phyloP scores from a whole-genome alignment of 768 basidiomycete species.

The Russula sp. region DNA sequence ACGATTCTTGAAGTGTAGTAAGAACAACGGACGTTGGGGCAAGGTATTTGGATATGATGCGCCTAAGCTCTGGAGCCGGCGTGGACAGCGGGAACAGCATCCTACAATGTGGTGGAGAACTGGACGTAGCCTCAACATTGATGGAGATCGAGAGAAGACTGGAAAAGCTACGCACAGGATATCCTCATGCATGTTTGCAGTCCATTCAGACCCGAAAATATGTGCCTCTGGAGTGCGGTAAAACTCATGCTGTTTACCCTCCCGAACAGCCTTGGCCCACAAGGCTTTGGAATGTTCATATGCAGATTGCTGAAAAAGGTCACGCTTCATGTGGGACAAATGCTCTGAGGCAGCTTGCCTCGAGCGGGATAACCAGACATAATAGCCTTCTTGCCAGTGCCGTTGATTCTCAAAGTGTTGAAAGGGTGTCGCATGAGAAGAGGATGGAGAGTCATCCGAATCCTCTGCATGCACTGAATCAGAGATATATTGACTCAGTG shows the following conservation, averaged over 20 bases:
- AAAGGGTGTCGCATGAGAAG: neutral
- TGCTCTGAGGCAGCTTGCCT: conserved; percentile 48
- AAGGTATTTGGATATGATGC: conserved; percentile 47
- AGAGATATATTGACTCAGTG: conserved; percentile 27
- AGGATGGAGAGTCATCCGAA: conserved; percentile 7
- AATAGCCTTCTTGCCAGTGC: conserved; percentile 71
- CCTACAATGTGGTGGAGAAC: conserved; percentile 29
- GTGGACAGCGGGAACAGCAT: conserved; percentile 54
- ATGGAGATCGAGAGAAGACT: neutral
- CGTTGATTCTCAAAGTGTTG: conserved; percentile 31
- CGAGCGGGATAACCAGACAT: conserved; percentile 58
- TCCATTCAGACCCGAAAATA: conserved; percentile 16
- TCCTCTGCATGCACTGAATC: conserved; percentile 21
- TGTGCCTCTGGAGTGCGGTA: conserved; percentile 14
- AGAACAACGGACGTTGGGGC: conserved; percentile 49
- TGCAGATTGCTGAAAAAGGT: conserved; percentile 44
- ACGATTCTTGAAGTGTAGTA: conserved; percentile 43
- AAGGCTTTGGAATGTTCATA: conserved; percentile 36
- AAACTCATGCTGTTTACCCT: conserved; percentile 30
- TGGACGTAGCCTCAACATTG: neutral
- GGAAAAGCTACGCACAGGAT: conserved; percentile 15
- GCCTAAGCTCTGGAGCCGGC: conserved; percentile 44
- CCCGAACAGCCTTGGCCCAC: conserved; percentile 46
- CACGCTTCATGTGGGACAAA: conserved; percentile 50
- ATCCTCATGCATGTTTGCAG: conserved; percentile 15